Base-by-base conservation (phyloP, 257 asterid species). In the Fraxinus cuspidata region DNA sequence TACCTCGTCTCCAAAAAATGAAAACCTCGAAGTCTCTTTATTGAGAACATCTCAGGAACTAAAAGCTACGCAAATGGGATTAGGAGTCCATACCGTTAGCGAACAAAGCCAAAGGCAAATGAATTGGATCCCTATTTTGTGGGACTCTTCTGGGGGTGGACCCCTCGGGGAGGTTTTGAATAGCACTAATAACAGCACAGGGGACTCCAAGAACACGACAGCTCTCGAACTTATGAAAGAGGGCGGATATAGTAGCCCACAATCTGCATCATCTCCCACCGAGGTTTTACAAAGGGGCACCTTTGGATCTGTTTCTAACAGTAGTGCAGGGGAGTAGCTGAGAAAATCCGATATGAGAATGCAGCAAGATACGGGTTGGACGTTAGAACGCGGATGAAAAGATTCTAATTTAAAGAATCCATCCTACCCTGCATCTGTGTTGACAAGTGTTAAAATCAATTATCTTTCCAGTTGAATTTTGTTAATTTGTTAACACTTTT, bases 101-200 rank as follows among this genome's bases (percentile, higher is more conserved):
- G 88, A 85, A 25, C 83, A 78, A 5, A 76, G 21, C 74, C 88
- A 70, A 9, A 74, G 85, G 19, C 89, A 81, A 44, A 75, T 84
- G 21, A 87, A 78, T 38, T 91, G 94, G 93, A 81, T 85, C 58
- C 96, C 98, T 0, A 83, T 92, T 19, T 80, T 90, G 0, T 91
- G 99, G 98, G 94, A 87, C 58, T 82, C 94, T 0, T 87, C 96
- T 1, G 76, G 85, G 70, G 98, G 97, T 15, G 99, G 99, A 16
- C 99, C 99, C 12, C 97, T 96, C 0, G 99, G 97, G 0, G 99
- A 96, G 81, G 99, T 86, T 25, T 78, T 96, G 65, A 96, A 91
- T 38, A 83, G 81, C 73, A 84, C 89, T 1, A 83, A 72, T 23
- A 85, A 72, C 77, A 71, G 74, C 78, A 72, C 80, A 0, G 78